A percentile compares a stretch with the other conserved stretches of the same genome.
Conservation (phyloP, 1,284 basidiomycete species). For the Fistulinella staudtii region DNA sequence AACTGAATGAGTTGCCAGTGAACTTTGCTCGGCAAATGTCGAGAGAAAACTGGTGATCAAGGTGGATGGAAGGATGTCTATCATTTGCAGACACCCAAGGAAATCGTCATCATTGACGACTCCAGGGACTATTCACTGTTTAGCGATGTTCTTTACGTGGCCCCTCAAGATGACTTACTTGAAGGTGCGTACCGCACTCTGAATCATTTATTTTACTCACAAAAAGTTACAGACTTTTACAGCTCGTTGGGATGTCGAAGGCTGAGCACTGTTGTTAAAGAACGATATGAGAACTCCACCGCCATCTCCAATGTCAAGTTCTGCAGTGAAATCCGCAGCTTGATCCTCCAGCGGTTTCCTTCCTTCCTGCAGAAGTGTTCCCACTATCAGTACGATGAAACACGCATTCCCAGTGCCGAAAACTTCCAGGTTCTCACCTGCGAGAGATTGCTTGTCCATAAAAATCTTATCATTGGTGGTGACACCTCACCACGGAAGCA, state of each 20-base stretch:
- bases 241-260: background rate
- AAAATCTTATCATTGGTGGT: background rate
- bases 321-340: background rate
- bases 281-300: background rate
- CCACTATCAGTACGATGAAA: background rate
- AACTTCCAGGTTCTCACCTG: background rate
- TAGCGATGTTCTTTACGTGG: conserved; percentile 68
- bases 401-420: background rate
- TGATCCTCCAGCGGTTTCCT: conserved; percentile 4
- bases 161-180: conserved; percentile 44
- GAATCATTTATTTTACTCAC: background rate
- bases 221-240: conserved; percentile 45
- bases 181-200: background rate
- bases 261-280: background rate
- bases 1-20: conserved; percentile 63
- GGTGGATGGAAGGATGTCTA: conserved; percentile 46
- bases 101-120: conserved; percentile 76
- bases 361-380: background rate
- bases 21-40: conserved; percentile 64
- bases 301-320: background rate
- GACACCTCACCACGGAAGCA: background rate
- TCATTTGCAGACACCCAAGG: conserved; percentile 46
- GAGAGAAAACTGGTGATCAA: conserved; percentile 43
- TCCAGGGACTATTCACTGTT: conserved; percentile 71
- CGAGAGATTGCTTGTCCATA: background rate